A percentile compares a stretch with the other conserved stretches of the same genome.
phyloP scores from a whole-genome alignment of 169 alveolate genomes.

The Toxoplasma gondii region DNA sequence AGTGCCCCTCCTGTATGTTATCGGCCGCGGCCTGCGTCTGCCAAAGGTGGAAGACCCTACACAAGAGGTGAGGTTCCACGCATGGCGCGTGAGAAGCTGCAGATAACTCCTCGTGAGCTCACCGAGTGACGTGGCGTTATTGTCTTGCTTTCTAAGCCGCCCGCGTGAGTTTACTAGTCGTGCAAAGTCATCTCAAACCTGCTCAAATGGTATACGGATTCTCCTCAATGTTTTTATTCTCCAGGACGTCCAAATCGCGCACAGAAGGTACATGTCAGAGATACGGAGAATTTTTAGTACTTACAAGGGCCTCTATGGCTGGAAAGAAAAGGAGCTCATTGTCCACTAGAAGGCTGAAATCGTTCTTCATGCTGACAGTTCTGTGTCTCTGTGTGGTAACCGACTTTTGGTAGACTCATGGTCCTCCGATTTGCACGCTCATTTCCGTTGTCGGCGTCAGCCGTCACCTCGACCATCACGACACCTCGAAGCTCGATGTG shows the following conservation, averaged over 20 bases:
- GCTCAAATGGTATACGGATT: too few relatives aligned
- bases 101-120: background rate
- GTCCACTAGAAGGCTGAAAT: conserved; percentile 22
- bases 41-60: conserved; percentile 57
- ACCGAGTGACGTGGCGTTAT: background rate
- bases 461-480: too few relatives aligned
- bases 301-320: conserved; percentile 65
- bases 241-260: conserved; percentile 67
- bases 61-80: conserved; percentile 4
- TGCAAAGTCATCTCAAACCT: too few relatives aligned
- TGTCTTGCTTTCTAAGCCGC: background rate
- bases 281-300: conserved; percentile 56
- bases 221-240: background rate
- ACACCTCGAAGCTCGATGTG: too few relatives aligned
- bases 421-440: too few relatives aligned
- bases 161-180: too few relatives aligned
- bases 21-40: conserved; percentile 62
- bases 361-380: background rate
- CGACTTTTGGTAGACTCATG: too few relatives aligned
- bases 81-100: too few relatives aligned
- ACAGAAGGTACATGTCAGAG: conserved; percentile 36
- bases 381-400: too few relatives aligned
- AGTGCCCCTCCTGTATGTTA: conserved; percentile 63
- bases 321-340: conserved; percentile 56
- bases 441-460: too few relatives aligned